Evolutionary conservation across 345 rosid species (phyloP), one percentile per base, ranked within the genome.

Genomic region (Populus nigra): DNA sequence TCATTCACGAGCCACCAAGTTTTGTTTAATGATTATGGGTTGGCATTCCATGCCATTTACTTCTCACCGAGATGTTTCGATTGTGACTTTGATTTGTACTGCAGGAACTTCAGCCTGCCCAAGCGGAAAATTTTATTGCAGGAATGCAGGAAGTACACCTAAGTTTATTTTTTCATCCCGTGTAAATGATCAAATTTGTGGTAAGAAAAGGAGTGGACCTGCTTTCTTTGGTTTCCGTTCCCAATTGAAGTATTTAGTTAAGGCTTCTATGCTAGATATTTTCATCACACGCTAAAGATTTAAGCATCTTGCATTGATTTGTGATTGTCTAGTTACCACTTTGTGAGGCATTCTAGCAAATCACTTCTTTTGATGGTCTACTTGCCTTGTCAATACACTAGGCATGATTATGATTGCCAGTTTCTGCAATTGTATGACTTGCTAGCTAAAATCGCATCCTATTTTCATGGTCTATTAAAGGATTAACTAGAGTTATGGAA

Each of bases 31-130:
- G 63, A 67, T 67, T 27, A 53, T 12, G 12, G 20, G 23, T 38
- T 7, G 62, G 62, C 27, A 25, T 27, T 70, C 29, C 25, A 9
- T 69, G 47, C 53, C 66, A 15, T n/a, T 71, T 50, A 31, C 72
- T 69, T 39, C 61, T 70, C 29, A 22, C 25, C 63, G 36, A 49
- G 22, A 81, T 36, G 69, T 66, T 59, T 70, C 49, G 81, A 41
- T 8, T 79, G 20, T 47, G 11, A 63, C 79, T n/a, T 65, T 75
- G 73, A 73, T 69, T 41, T 75, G 29, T 75, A 69, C 13, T 81
- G 73, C 90, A 95, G 99, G 99, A 81, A 95, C 87, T 27, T 84
- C 94, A 63, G 92, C 92, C 77, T 91, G 94, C 78, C 91, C 91
- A 6, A 79, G 83, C 8, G 90, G 85, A 36, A 91, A 86, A 81